phyloP scores from a whole-genome alignment of 2,329 filamentous ascomycete species.

The Aschersonia sp. region DNA sequence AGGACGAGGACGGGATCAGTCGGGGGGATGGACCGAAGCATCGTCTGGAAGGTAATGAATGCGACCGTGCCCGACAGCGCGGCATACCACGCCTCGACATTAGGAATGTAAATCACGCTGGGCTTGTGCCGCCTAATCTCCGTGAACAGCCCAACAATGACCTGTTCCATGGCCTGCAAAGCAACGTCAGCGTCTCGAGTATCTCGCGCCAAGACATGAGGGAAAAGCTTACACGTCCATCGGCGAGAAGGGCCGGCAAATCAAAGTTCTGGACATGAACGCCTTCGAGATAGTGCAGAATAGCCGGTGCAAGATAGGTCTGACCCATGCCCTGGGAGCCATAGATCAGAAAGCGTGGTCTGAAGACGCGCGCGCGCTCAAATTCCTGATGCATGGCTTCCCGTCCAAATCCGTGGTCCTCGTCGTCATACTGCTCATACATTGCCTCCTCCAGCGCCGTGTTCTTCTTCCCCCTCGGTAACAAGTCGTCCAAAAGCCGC shows the following conservation, averaged over 20 bases:
- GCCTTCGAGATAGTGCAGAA: constrained; percentile 84
- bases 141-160: constrained; percentile 78
- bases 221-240: constrained; percentile 50
- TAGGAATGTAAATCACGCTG: constrained; percentile 87
- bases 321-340: constrained; percentile 89
- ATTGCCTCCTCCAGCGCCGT: constrained; percentile 90
- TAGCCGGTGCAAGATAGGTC: constrained; percentile 68
- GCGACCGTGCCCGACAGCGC: constrained; percentile 46
- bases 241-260: constrained; percentile 71
- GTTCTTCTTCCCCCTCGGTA: constrained; percentile 73
- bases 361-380: constrained; percentile 74
- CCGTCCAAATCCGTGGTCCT: constrained; percentile 69
- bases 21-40: constrained; percentile 70
- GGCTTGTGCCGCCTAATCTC: constrained; percentile 92
- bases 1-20: constrained; percentile 82
- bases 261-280: constrained; percentile 93
- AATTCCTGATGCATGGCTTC: constrained; percentile 68
- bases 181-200: not conserved
- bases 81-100: constrained; percentile 76
- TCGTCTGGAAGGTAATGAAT: constrained; percentile 68
- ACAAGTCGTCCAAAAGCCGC: constrained; percentile 52
- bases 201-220: not conserved
- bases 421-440: constrained; percentile 72
- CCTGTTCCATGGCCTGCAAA: constrained; percentile 58
- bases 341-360: constrained; percentile 71